Evolutionary conservation across 495 filamentous ascomycete genomes (phyloP).

Genomic region (Annulohypoxylon nitens): DNA sequence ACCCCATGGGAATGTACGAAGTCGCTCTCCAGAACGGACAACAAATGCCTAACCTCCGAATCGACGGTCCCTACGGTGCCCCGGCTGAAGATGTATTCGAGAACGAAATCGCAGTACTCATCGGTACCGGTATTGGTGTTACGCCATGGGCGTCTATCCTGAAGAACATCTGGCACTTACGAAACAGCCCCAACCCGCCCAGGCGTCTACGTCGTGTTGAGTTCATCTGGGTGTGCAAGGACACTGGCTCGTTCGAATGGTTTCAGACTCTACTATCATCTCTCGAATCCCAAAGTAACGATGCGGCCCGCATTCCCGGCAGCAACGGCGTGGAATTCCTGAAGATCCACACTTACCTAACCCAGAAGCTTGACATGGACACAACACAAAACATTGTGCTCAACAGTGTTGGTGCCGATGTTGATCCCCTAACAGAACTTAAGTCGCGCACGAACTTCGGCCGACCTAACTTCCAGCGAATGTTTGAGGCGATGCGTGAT

Average conservation of each 20-base stretch:
- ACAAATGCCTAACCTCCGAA: slow-evolving; percentile 85
- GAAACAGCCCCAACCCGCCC: slow-evolving; percentile 85
- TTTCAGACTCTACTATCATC: slow-evolving; percentile 94
- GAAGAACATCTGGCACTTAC: slow-evolving; percentile 98
- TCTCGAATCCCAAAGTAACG: slow-evolving; percentile 86
- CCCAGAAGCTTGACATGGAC: slow-evolving; percentile 90
- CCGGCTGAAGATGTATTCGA: slow-evolving; percentile 98
- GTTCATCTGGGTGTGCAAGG: slow-evolving; percentile 99
- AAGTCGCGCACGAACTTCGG: slow-evolving; percentile 94
- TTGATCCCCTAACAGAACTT: slow-evolving; percentile 94
- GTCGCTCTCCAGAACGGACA: slow-evolving; percentile 94
- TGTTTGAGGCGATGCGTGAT: slow-evolving; percentile 88
- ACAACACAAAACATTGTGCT: slow-evolving; percentile 96
- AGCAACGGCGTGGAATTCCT: slow-evolving; percentile 84
- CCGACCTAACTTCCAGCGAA: slow-evolving; percentile 85
- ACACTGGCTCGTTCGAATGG: slow-evolving; percentile 97
- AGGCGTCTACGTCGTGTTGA: slow-evolving; percentile 92
- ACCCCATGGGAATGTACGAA: slow-evolving; percentile 97
- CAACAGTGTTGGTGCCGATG: slow-evolving; percentile 86
- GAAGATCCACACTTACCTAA: slow-evolving; percentile 98
- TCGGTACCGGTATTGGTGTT: slow-evolving; percentile 97
- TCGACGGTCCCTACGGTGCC: slow-evolving; percentile 97
- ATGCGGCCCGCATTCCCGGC: slow-evolving; percentile 72
- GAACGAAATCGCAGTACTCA: slow-evolving; percentile 97
- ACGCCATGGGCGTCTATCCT: slow-evolving; percentile 98